Percentiles rank a stretch among this genome's conserved stretches.
Conservation (phyloP, 2,329 filamentous ascomycete species). For the Aspergillus jensenii region DNA sequence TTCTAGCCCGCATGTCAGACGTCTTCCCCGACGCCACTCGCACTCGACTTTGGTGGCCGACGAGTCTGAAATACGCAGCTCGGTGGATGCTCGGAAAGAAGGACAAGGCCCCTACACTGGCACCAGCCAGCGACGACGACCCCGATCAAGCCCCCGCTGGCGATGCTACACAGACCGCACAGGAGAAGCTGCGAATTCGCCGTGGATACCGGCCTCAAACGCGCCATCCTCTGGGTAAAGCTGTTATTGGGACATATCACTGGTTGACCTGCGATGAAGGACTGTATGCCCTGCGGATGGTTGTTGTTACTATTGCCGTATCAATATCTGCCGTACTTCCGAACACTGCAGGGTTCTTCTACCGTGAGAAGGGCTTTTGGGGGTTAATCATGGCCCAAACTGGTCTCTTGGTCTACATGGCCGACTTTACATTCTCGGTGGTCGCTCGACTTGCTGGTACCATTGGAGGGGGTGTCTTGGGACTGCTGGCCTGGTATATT, state of each 20-base stretch:
- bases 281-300: conserved; percentile 50
- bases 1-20: conserved; percentile 39
- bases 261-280: conserved; percentile 47
- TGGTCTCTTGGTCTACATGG: conserved; percentile 50
- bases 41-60: conserved; percentile 46
- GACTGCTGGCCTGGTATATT: conserved; percentile 53
- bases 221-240: conserved; percentile 28
- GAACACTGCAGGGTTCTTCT: conserved; percentile 50
- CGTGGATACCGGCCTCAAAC: conserved; percentile 28
- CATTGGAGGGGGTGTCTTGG: conserved; percentile 49
- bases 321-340: conserved; percentile 46
- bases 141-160: conserved; percentile 24
- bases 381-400: conserved; percentile 54
- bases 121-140: conserved; percentile 22
- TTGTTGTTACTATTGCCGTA: conserved; percentile 48
- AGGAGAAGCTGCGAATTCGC: conserved; percentile 39
- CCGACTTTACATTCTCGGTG: conserved; percentile 52
- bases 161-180: conserved; percentile 36
- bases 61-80: conserved; percentile 39
- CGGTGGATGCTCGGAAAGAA: conserved; percentile 40
- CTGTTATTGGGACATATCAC: conserved; percentile 31
- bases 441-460: conserved; percentile 45
- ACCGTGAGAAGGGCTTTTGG: conserved; percentile 55
- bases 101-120: conserved; percentile 21
- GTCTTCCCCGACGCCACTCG: conserved; percentile 38